Base-by-base conservation (phyloP, 225 moss, liverwort and hornwort genomes). In the Antitrichia curtipendula region DNA sequence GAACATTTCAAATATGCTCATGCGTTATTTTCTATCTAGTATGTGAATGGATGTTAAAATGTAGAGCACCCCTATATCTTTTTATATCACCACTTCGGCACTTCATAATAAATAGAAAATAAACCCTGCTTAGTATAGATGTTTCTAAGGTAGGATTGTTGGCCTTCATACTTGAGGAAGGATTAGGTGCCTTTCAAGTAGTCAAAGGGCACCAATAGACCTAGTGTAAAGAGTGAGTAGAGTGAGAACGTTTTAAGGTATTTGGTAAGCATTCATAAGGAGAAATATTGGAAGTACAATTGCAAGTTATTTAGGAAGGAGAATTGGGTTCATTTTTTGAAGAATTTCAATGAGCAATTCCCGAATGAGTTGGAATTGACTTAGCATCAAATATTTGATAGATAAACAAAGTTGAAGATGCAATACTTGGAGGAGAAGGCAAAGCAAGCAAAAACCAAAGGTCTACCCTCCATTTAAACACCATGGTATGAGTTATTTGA, bases 341-440 rank as follows among this genome's bases (percentile, higher is more conserved):
- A 31, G 28, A 28, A 14, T 16, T 3, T 74, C 74, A 74, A 49
- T 6, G 1, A 19, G 15, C 2, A 43, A 18, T 45, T 49, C 6
- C 0, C 0, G 1, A 7, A 75, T 17, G 32, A 75, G 4, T 18
- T 0, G 0, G 3, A 11, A 7, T 0, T 0, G 0, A 32, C 0
- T 32, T 32, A 7, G 4, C 6, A 45, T 9, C 11, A 31, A 49
- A 50, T 5, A 19, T 0, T 0, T 43, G 18, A 49, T 4, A 29
- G 16, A 3, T 74, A 7, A 20, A 49, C 3, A 16, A 49, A 49
- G 11, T 32, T 29, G 49, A 49, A 17, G 19, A 18, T 3, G 8
- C 6, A 6, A 10, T 74, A 31, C 1, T 18, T 0, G 1, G 7
- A 45, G 6, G 31, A 31, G 11, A 74, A 74, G 11, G 19, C 7